Evolutionary conservation across 768 basidiomycete genomes (phyloP), one percentile per base, ranked within the genome.

Genomic region (Hypsizygus marmoreus): DNA sequence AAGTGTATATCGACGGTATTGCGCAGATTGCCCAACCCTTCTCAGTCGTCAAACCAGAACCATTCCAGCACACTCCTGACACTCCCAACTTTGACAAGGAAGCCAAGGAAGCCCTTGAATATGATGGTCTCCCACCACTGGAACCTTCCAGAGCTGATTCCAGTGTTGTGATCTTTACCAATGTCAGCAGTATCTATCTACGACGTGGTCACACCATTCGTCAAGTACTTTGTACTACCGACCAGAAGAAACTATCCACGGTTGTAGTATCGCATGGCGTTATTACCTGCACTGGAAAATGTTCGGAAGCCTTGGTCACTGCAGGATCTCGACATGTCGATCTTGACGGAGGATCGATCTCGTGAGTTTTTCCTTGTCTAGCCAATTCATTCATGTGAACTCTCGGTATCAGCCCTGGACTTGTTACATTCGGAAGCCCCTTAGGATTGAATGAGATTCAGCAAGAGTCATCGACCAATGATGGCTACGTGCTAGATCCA

Each of bases 1-100:
- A 95, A 67, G 90, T 93, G 13, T 91, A 82, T 66, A 88, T 95
- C 48, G 94, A 97, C 55, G 94, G 94, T 2, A 86, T 95, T 40
- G 65, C 85, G 2, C 94, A 97, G 60, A 60, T 89, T 2, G 55
- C 67, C 17, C 56, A 66, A 4, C 75, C 83, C 1, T 62, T 71
- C 51, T 62, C 75, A 7, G 59, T 74, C 25, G 30, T 66, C 38
- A 94, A 95, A 59, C 73, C 76, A 3, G 45, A 52, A 10, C 40
- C 60, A 12, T 75, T 69, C 54, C 79, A 79, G 53, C 54, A 50
- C 2, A 45, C 61, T 12, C 87, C 89, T 0, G 64, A 64, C 26
- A 79, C 81, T 1, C 89, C 89, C 0, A 74, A 87, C 56, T 93
- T 86, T 53, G 80, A 84, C 56, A 70, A 75, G 36, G 89, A 91